Conservation (phyloP, 2,329 filamentous ascomycete species). For the Paraconiothyrium brasiliense region DNA sequence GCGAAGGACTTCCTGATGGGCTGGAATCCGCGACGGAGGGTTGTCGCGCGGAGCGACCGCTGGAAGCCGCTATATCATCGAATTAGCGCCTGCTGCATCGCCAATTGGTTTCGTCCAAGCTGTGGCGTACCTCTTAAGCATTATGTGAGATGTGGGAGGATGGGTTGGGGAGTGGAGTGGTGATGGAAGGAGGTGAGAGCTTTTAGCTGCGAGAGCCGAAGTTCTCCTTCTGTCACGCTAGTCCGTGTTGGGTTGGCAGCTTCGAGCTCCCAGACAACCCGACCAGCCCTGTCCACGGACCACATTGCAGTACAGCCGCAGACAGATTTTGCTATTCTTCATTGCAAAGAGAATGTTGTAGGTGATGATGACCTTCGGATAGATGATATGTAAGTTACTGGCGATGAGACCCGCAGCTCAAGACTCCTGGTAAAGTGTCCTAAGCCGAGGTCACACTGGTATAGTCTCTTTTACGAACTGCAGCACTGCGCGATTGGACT, state of each 20-base stretch:
- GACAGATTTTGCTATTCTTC: not conserved
- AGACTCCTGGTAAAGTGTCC: not conserved
- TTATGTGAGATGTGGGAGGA: constrained; percentile 61
- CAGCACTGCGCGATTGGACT: not conserved
- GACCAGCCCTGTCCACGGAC: constrained; percentile 2
- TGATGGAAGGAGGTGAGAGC: constrained; percentile 34
- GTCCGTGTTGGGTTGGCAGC: constrained; percentile 5
- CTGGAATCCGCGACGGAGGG: constrained; percentile 67
- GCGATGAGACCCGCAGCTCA: not conserved
- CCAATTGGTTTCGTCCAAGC: constrained; percentile 47
- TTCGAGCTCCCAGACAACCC: constrained; percentile 11
- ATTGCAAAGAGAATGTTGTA: not conserved
- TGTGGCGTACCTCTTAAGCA: constrained; percentile 68
- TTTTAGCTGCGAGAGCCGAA: constrained; percentile 14
- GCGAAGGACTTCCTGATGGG: constrained; percentile 66
- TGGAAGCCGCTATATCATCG: constrained; percentile 68
- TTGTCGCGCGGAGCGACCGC: constrained; percentile 70
- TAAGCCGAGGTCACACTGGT: not conserved
- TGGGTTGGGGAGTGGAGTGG: constrained; percentile 41
- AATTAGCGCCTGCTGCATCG: constrained; percentile 49
- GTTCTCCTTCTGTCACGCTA: constrained; percentile 10
- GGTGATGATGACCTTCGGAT: not conserved
- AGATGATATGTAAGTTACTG: not conserved
- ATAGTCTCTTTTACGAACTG: too few species aligned
- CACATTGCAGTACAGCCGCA: constrained; percentile 1